Evolutionary conservation across 1,284 basidiomycete species (phyloP).

Genomic region (Cystobasidium slooffiae): DNA sequence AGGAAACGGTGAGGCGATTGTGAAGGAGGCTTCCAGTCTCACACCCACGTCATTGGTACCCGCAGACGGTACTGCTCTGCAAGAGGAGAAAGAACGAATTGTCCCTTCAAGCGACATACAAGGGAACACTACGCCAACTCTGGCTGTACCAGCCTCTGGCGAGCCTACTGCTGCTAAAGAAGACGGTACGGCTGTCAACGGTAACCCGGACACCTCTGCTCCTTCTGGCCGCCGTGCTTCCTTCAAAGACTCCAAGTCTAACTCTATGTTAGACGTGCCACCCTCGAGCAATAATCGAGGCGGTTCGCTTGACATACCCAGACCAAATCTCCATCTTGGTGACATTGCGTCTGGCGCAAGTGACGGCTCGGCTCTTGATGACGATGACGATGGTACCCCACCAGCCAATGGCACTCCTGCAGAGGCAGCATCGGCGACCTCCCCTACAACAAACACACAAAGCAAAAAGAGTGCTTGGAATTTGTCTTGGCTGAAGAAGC

Average conservation of each 20-base stretch:
- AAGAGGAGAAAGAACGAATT: neutral
- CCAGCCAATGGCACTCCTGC: neutral
- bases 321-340: slow-evolving; percentile 33
- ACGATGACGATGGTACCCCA: slow-evolving; percentile 2
- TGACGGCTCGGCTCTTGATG: slow-evolving; percentile 28
- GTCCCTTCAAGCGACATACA: no score
- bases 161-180: neutral
- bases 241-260: slow-evolving; percentile 17
- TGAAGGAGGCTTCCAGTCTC: neutral
- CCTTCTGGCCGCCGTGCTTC: slow-evolving; percentile 27
- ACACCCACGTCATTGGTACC: neutral
- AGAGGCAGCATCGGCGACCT: neutral
- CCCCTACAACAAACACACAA: neutral
- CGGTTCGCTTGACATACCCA: slow-evolving; percentile 33
- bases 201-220: neutral
- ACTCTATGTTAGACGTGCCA: slow-evolving; percentile 5
- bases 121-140: no score
- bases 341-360: slow-evolving; percentile 3
- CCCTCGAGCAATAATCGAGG: slow-evolving; percentile 7
- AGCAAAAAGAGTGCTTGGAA: slow-evolving; percentile 40
- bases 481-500: slow-evolving; percentile 41
- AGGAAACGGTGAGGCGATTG: neutral
- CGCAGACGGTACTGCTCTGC: neutral
- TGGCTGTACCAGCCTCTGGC: no score
- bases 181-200: neutral